These are phyloP conservation scores for Zychaea mexicana DNA, from an alignment of 371 early-diverging fungal species.

Conservation along the genomic window DNA sequence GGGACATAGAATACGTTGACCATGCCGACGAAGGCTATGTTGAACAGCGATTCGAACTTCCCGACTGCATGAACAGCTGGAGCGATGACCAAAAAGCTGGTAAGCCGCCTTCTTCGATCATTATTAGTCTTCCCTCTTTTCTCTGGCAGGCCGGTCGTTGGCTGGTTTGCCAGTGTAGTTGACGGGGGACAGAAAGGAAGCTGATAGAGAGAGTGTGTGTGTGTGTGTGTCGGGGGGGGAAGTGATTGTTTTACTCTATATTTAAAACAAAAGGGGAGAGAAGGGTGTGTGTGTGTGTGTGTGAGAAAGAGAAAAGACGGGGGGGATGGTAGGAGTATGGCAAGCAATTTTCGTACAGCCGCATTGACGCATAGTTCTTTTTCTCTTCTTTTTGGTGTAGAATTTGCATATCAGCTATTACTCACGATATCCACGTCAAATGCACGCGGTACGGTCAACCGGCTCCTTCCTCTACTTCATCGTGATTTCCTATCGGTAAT, in stretches of 20 bases:
- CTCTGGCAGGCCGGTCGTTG: neutral
- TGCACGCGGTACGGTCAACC: conserved; percentile 53
- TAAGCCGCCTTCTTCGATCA: no score
- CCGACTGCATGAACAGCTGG: conserved; percentile 50
- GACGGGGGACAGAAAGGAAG: neutral
- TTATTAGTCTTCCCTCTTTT: conserved; percentile 16
- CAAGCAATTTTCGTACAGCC: neutral
- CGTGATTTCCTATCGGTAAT: conserved; percentile 62
- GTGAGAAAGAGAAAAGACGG: neutral
- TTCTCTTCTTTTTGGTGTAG: conserved; percentile 35
- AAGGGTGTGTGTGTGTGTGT: no score
- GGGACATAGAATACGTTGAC: conserved; percentile 4
- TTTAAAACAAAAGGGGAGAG: neutral
- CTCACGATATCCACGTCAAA: conserved; percentile 59
- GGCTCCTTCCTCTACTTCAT: conserved; percentile 64
- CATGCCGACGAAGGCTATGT: conserved; percentile 67
- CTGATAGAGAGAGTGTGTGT: neutral
- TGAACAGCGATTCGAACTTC: conserved; percentile 60
- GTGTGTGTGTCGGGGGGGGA: neutral
- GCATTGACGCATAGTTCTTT: conserved; percentile 10
- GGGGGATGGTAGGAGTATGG: neutral
- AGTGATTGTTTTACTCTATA: neutral
- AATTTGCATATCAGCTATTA: conserved; percentile 71
- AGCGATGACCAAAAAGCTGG: conserved; percentile 70
- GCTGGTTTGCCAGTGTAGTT: no score